A percentile compares a stretch with the other conserved stretches of the same genome.
These are phyloP conservation scores for Nepenthes alata DNA, from an alignment of 179 eudicot species.

Conservation along the genomic window DNA sequence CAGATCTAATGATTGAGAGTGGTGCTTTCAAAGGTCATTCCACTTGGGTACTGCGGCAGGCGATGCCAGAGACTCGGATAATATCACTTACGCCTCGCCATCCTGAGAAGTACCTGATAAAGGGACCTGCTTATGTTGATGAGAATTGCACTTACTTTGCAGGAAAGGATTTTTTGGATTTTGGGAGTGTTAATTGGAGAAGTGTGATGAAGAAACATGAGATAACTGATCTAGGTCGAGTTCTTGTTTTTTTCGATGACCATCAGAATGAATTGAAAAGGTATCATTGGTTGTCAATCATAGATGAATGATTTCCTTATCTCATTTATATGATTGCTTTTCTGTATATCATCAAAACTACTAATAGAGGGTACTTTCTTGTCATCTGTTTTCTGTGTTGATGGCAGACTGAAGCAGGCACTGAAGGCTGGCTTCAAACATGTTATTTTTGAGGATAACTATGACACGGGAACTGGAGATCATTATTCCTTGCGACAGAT, in stretches of 20 bases:
- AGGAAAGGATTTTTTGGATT: conserved; percentile 89
- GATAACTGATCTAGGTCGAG: conserved; percentile 53
- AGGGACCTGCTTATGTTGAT: conserved; percentile 97
- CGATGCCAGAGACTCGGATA: conserved; percentile 76
- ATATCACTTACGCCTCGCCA: conserved; percentile 86
- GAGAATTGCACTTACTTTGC: conserved; percentile 90
- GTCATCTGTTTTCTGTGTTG: conserved; percentile 1
- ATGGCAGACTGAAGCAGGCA: conserved; percentile 80
- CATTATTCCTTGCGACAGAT: conserved; percentile 96
- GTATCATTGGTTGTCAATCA: conserved; percentile 15
- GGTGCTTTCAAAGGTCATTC: conserved; percentile 99
- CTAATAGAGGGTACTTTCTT: conserved; percentile 10
- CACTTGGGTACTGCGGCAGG: conserved; percentile 92
- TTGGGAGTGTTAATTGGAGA: conserved; percentile 84
- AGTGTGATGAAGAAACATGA: conserved; percentile 68
- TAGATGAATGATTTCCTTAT: not conserved
- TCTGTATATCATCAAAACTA: not conserved
- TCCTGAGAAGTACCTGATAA: conserved; percentile 84
- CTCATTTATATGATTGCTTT: not conserved
- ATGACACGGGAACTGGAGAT: conserved; percentile 98
- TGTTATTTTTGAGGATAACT: conserved; percentile 94
- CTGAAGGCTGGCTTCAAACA: conserved; percentile 86
- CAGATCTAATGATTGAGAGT: conserved; percentile 91
- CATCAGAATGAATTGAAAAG: conserved; percentile 96
- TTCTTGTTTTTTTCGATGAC: conserved; percentile 88